A percentile compares a stretch with the other conserved stretches of the same genome.
These are phyloP conservation scores for Fusarium pilosicola DNA, from an alignment of 2,329 filamentous ascomycete genomes.

Conservation along the genomic window DNA sequence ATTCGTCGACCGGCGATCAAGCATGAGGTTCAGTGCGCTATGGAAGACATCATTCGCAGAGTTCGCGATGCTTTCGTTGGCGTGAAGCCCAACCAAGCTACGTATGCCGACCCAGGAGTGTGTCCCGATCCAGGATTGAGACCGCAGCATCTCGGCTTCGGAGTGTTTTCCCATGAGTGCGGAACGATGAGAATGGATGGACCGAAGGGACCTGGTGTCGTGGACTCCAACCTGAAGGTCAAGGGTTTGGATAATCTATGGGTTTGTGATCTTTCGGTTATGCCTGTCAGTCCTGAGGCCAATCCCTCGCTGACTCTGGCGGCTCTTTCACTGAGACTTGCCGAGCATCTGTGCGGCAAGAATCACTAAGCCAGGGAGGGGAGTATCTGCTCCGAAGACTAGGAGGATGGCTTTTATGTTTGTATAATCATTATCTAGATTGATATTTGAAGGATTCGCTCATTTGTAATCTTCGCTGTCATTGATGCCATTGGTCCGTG, in stretches of 20 bases:
- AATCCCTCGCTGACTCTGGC: constrained; percentile 26
- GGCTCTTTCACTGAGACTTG: constrained; percentile 22
- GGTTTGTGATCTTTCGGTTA: constrained; percentile 28
- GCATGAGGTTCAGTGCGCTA: constrained; percentile 11
- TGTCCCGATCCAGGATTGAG: constrained; percentile 7
- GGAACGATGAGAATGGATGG: constrained; percentile 36
- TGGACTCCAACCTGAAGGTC: constrained; percentile 13
- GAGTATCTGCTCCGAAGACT: fast-evolving
- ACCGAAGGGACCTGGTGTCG: neutral
- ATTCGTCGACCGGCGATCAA: constrained; percentile 8
- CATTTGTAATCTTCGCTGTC: neutral
- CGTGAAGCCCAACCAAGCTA: neutral
- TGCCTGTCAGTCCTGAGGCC: constrained; percentile 28
- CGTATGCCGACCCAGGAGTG: neutral
- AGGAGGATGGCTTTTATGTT: fast-evolving
- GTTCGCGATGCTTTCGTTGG: constrained; percentile 14
- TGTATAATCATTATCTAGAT: neutral
- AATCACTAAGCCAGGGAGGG: neutral
- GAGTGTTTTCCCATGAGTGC: constrained; percentile 30
- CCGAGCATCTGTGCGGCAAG: constrained; percentile 6
- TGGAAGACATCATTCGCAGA: constrained; percentile 1
- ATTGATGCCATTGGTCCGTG: neutral
- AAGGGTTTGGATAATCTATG: constrained; percentile 24
- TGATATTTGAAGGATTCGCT: neutral
- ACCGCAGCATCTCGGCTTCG: constrained; percentile 26